Evolutionary conservation across 441 rosid species (phyloP).

Genomic region (Pelargonium fulgidum): DNA sequence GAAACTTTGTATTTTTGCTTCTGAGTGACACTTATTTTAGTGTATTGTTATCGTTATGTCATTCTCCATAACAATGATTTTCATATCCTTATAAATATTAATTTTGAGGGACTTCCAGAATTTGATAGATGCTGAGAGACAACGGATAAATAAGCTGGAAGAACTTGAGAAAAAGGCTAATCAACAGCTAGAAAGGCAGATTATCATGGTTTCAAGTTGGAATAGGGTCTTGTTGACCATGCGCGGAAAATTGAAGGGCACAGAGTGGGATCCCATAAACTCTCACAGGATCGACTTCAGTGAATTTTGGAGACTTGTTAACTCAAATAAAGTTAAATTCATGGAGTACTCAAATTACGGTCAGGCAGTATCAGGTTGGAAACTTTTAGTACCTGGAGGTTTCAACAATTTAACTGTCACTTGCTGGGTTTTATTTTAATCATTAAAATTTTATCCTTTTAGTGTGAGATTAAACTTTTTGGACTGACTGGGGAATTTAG

Average conservation of each 20-base stretch:
- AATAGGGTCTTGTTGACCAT: slow-evolving; percentile 61
- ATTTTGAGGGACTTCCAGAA: slow-evolving; percentile 32
- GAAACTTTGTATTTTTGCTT: neutral
- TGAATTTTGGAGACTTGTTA: slow-evolving; percentile 61
- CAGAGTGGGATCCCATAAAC: slow-evolving; percentile 84
- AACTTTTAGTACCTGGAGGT: slow-evolving; percentile 8
- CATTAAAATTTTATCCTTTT: neutral
- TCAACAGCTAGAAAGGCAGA: slow-evolving; percentile 82
- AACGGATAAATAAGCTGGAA: slow-evolving; percentile 57
- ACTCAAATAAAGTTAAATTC: slow-evolving; percentile 70
- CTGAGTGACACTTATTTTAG: neutral
- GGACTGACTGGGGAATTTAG: neutral
- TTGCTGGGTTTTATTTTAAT: neutral
- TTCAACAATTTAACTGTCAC: slow-evolving; percentile 10
- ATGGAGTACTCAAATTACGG: slow-evolving; percentile 91
- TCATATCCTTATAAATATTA: neutral
- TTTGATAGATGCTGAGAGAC: slow-evolving; percentile 61
- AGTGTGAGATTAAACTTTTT: neutral
- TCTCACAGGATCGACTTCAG: slow-evolving; percentile 76
- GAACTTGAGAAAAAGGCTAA: slow-evolving; percentile 73
- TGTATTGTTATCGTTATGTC: neutral
- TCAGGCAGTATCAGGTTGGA: slow-evolving; percentile 73
- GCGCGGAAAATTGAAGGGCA: slow-evolving; percentile 76
- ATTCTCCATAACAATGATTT: neutral
- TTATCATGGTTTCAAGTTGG: slow-evolving; percentile 85